phyloP scores from a whole-genome alignment of 371 early-diverging fungal species.

The Mucor mucedo region DNA sequence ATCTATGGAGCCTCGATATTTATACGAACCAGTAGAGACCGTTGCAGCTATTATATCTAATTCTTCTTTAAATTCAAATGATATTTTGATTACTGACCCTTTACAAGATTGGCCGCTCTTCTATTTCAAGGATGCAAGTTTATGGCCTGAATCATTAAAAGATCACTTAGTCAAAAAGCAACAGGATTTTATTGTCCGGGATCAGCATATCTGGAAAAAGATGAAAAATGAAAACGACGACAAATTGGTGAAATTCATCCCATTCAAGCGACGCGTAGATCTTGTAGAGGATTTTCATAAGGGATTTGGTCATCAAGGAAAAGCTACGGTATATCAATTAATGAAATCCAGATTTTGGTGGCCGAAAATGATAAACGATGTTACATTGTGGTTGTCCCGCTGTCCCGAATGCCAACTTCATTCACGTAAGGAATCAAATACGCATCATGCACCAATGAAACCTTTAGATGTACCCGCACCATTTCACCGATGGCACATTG shows the following conservation, averaged over 20 bases:
- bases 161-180: too few relatives aligned
- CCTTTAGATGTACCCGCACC: constrained; percentile 14
- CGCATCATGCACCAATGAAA: constrained; percentile 13
- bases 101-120: too few relatives aligned
- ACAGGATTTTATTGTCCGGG: too few relatives aligned
- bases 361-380: constrained; percentile 14
- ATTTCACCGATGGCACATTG: constrained; percentile 18
- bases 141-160: too few relatives aligned
- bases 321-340: constrained; percentile 1
- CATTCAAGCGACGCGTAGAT: constrained; percentile 18
- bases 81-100: too few relatives aligned
- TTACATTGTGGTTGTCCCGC: constrained; percentile 5
- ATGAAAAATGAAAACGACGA: too few relatives aligned
- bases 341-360: constrained; percentile 23
- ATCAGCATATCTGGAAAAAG: too few relatives aligned
- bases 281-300: constrained; percentile 17
- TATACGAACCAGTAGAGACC: too few relatives aligned
- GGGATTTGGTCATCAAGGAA: constrained; percentile 22
- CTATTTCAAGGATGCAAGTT: too few relatives aligned
- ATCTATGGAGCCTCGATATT: too few relatives aligned
- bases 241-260: background rate
- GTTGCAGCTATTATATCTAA: too few relatives aligned
- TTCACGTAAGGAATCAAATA: constrained; percentile 1
- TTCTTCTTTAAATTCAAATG: too few relatives aligned
- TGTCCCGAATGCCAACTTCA: constrained; percentile 24